Conservation (phyloP, 1,139 yeast species). For the Magnusiomyces magnusii region DNA sequence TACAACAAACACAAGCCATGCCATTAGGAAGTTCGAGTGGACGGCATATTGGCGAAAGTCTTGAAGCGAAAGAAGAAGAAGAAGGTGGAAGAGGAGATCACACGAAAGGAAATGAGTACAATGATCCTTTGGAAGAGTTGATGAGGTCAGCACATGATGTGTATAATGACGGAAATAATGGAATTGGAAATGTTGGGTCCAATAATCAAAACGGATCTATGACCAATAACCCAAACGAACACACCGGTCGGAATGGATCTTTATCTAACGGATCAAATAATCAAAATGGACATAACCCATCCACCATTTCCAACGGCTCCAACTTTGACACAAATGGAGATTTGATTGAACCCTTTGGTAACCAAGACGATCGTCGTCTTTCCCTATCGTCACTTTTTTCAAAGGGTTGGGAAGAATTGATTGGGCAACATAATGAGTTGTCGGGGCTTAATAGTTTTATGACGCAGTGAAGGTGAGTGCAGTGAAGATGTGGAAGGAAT, state of each 20-base stretch:
- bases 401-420: constrained; percentile 28
- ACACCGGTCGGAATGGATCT: not conserved
- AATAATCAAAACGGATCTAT: not conserved
- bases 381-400: constrained; percentile 18
- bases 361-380: constrained; percentile 9
- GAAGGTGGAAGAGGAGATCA: not conserved
- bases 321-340: not conserved
- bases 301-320: not conserved
- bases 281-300: not conserved
- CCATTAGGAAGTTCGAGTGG: constrained; percentile 1
- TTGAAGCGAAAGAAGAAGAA: too few relatives aligned
- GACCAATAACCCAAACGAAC: not conserved
- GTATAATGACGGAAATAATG: not conserved
- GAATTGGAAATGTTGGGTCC: too few relatives aligned
- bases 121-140: not conserved
- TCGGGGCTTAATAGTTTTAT: constrained; percentile 27
- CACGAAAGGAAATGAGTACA: not conserved
- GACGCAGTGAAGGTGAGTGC: constrained; percentile 5
- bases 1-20: constrained; percentile 21
- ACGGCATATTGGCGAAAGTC: not conserved
- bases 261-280: not conserved
- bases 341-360: not conserved
- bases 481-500: not conserved
- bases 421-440: constrained; percentile 26
- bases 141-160: not conserved